Percentiles rank a stretch among this genome's conserved stretches.
Evolutionary conservation across 2,329 filamentous ascomycete species (phyloP).

Genomic region (Grosmannia penicillata): DNA sequence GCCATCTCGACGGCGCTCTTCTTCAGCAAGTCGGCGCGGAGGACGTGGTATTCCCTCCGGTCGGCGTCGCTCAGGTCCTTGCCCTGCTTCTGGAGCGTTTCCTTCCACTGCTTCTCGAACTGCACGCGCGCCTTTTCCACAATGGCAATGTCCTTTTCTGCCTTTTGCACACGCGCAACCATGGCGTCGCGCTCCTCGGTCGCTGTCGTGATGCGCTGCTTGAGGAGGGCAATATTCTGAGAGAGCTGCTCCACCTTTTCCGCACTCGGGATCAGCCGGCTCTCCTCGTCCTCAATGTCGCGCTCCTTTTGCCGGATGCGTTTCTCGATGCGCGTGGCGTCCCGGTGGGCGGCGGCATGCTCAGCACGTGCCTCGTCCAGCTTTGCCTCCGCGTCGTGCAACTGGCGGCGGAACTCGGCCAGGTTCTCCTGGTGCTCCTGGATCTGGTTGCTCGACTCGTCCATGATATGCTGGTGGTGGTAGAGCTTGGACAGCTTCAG

Average conservation of each 20-base stretch:
- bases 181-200: constrained; percentile 65
- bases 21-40: constrained; percentile 73
- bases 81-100: constrained; percentile 73
- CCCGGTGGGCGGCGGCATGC: constrained; percentile 62
- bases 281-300: constrained; percentile 74
- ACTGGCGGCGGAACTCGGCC: constrained; percentile 78
- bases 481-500: constrained; percentile 96
- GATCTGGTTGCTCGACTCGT: constrained; percentile 80
- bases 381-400: constrained; percentile 67
- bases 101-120: constrained; percentile 78
- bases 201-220: constrained; percentile 54
- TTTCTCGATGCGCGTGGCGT: constrained; percentile 67
- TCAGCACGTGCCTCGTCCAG: constrained; percentile 72
- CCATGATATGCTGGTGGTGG: constrained; percentile 86
- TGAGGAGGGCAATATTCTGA: constrained; percentile 53
- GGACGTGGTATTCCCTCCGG: constrained; percentile 73
- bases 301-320: constrained; percentile 76
- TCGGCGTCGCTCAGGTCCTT: constrained; percentile 75
- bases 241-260: constrained; percentile 78
- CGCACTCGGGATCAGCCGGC: constrained; percentile 73
- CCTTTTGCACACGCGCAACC: constrained; percentile 50
- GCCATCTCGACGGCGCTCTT: constrained; percentile 68
- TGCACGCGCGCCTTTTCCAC: constrained; percentile 84
- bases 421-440: constrained; percentile 88
- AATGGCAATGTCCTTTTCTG: constrained; percentile 63